Evolutionary conservation across 768 basidiomycete genomes (phyloP), one percentile per base, ranked within the genome.

Genomic region (Russula sp.): DNA sequence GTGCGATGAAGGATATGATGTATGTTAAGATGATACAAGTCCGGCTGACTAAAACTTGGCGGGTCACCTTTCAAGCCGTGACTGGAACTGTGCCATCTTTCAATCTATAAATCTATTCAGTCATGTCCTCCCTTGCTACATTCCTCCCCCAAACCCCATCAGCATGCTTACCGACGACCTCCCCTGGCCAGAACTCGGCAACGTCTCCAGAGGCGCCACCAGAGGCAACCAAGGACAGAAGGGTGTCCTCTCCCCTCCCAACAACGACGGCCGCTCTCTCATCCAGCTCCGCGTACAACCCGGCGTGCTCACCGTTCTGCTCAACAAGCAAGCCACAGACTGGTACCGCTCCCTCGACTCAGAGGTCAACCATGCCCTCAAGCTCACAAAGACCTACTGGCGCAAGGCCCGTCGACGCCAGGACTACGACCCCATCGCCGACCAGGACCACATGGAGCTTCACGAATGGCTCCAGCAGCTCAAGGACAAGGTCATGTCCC

Each of bases 401-500:
- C 80, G 90, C 67, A 92, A 92, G 72, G 76, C 75, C 4, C 68
- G 73, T 81, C 85, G 90, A 75, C 84, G 90, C 66, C 90, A 92
- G 75, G 90, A 91, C 76, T 92, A 89, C 75, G 88, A 92, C 72
- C 84, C 88, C 57, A 84, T 87, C 55, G 90, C 90, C 1, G 90
- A 92, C 78, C 90, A 90, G 73, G 90, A 92, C 72, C 90, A 92
- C 71, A 92, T 92, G 89, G 90, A 92, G 72, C 76, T 92, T 24
- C 90, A 92, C 70, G 90, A 92, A 72, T 92, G 90, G 90, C 77
- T 92, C 2, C 90, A 92, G 70, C 90, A 91, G 73, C 79, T 92
- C 69, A 92, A 92, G 74, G 90, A 92, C 75, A 92, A 90, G 75
- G 90, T 88, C 57, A 92, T 92, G 90, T 88, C 89, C 53, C 89